Conservation (phyloP, 768 basidiomycete genomes). For the Lyophyllum semitale region DNA sequence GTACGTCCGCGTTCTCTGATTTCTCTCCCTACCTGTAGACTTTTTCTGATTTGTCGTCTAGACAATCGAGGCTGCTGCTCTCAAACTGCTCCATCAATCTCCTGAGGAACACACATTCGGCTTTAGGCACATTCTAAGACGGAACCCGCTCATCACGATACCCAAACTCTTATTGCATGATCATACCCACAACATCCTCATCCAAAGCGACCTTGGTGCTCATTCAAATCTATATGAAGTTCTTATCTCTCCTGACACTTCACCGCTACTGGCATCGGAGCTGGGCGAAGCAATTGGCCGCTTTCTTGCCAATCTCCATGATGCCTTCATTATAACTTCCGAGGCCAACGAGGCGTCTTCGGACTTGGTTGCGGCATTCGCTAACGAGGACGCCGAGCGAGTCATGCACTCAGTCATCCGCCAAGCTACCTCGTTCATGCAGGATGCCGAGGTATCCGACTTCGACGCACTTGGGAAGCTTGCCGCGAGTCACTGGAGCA, state of each 20-base stretch:
- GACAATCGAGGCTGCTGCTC: constrained; percentile 7
- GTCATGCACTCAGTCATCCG: constrained; percentile 4
- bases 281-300: background rate
- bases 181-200: background rate
- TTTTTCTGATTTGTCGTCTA: background rate
- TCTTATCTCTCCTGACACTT: background rate
- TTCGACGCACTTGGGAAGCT: constrained; percentile 8
- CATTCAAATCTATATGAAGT: constrained; percentile 6
- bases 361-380: background rate
- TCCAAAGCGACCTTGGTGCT: constrained; percentile 4
- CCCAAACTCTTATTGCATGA: background rate
- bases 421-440: background rate
- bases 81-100: background rate
- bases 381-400: constrained; percentile 4
- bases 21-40: background rate
- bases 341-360: background rate
- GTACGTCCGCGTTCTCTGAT: background rate
- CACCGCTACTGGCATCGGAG: background rate
- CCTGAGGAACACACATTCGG: background rate
- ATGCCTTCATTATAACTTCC: background rate
- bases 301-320: constrained; percentile 6
- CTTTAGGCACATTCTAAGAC: background rate
- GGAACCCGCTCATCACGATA: background rate
- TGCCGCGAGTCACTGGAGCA: constrained; percentile 14
- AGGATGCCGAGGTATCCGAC: constrained; percentile 14